Percentiles rank a stretch among this genome's conserved stretches.
phyloP scores from a whole-genome alignment of 73 alveolate genomes.

The Stentor roeselii region DNA sequence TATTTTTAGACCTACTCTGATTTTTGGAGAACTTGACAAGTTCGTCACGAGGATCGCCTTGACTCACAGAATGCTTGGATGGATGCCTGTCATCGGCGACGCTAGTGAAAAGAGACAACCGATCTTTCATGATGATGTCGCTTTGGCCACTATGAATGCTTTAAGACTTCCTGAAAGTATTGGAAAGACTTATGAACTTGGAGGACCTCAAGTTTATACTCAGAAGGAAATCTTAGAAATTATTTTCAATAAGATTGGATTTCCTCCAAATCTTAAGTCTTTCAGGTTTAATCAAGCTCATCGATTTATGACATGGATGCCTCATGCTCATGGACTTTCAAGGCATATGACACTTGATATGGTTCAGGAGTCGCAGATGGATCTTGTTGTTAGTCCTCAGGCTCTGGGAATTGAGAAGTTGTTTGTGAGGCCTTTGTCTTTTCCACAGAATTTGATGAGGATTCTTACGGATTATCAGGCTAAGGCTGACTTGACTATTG shows the following conservation, averaged over 20 bases:
- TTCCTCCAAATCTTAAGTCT: conserved; percentile 51
- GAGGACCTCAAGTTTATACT: conserved; percentile 64
- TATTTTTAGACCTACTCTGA: conserved; percentile 50
- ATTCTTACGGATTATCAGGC: conserved; percentile 22
- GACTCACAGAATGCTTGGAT: conserved; percentile 35
- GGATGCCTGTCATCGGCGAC: conserved; percentile 50
- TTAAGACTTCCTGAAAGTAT: conserved; percentile 49
- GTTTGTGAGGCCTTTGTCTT: conserved; percentile 52
- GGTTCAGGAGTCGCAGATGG: conserved; percentile 44
- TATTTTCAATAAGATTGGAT: conserved; percentile 37
- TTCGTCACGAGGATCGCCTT: conserved; percentile 42
- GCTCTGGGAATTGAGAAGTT: conserved; percentile 51
- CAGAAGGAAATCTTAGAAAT: conserved; percentile 48
- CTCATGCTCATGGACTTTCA: conserved; percentile 30
- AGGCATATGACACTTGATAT: conserved; percentile 29
- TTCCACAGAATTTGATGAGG: conserved; percentile 32
- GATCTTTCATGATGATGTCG: conserved; percentile 49
- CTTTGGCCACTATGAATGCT: conserved; percentile 42
- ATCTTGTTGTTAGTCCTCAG: conserved; percentile 29
- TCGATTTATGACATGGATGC: conserved; percentile 23
- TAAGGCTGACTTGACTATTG: conserved; percentile 1
- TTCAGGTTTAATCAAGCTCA: conserved; percentile 27
- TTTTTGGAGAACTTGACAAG: conserved; percentile 49
- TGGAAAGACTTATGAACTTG: conserved; percentile 55
- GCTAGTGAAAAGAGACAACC: conserved; percentile 54